A percentile compares a stretch with the other conserved stretches of the same genome.
phyloP scores from a whole-genome alignment of 2,329 filamentous ascomycete genomes.

The Colletotrichum scovillei region DNA sequence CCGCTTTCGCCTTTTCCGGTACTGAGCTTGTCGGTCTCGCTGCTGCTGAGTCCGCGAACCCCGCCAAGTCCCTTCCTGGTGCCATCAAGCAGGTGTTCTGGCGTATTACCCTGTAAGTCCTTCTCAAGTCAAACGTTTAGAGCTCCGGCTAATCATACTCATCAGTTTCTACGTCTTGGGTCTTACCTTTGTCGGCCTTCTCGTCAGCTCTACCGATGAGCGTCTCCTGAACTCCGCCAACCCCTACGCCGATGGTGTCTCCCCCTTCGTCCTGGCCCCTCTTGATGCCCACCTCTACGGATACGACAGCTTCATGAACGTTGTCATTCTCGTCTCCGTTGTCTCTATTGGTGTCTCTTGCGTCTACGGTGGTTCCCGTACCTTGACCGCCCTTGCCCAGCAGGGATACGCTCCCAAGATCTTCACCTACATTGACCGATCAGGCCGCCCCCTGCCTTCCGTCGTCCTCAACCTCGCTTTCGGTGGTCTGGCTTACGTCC shows the following conservation, averaged over 20 bases:
- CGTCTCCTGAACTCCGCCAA: constrained; percentile 56
- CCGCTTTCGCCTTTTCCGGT: constrained; percentile 75
- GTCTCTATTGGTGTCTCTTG: constrained; percentile 65
- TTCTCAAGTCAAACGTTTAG: neutral
- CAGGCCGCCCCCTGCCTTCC: constrained; percentile 61
- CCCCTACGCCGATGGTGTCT: constrained; percentile 52
- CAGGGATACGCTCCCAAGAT: constrained; percentile 66
- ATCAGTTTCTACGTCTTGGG: constrained; percentile 58
- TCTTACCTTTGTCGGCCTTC: constrained; percentile 60
- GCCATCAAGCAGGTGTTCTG: constrained; percentile 81
- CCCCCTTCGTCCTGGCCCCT: constrained; percentile 35
- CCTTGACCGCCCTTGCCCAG: constrained; percentile 65
- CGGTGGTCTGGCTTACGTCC: constrained; percentile 60
- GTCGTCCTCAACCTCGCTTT: constrained; percentile 59
- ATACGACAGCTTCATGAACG: constrained; percentile 64
- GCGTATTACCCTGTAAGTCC: constrained; percentile 57
- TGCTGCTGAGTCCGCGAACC: constrained; percentile 75
- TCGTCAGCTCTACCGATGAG: constrained; percentile 55
- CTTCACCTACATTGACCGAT: constrained; percentile 65
- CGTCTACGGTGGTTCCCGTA: constrained; percentile 67
- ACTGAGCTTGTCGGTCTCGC: constrained; percentile 78
- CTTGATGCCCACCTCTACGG: constrained; percentile 58
- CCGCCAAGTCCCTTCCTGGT: constrained; percentile 77
- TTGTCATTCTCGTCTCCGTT: constrained; percentile 64
- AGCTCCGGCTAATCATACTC: constrained; percentile 15